A percentile compares a stretch with the other conserved stretches of the same genome.
phyloP scores from a whole-genome alignment of 352 stramenopile species.

The Blastocystis hominis region DNA sequence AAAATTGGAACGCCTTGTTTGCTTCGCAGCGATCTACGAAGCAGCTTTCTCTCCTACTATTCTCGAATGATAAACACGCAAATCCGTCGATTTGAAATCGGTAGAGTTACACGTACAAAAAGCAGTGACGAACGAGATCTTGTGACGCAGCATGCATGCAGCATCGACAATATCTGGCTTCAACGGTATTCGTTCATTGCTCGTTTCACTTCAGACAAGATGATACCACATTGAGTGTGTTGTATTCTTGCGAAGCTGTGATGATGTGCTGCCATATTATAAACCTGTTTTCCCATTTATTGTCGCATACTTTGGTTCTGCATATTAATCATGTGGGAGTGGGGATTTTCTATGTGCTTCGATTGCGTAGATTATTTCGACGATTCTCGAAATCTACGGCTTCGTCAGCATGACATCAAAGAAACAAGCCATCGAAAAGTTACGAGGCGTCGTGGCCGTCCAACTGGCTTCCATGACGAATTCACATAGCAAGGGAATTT shows the following conservation, averaged over 20 bases:
- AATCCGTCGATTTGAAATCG: constrained; percentile 6
- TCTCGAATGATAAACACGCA: not conserved
- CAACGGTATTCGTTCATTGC: not conserved
- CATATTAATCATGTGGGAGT: constrained; percentile 7
- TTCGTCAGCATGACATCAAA: not conserved
- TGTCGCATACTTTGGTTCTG: not conserved
- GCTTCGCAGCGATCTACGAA: not conserved
- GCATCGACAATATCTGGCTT: not conserved
- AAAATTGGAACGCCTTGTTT: not conserved
- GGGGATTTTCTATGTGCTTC: not conserved
- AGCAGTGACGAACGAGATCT: not conserved
- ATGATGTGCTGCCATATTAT: not conserved
- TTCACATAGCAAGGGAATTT: not conserved
- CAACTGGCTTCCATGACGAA: not conserved
- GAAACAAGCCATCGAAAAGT: constrained; percentile 22
- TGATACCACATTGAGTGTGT: not conserved
- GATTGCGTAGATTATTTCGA: not conserved
- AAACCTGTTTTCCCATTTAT: not conserved
- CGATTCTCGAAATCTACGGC: not conserved
- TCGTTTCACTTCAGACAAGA: not conserved
- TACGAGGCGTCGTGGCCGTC: not conserved
- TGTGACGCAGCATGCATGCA: not conserved
- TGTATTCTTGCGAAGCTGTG: constrained; percentile 8
- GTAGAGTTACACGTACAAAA: not conserved
- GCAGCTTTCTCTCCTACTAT: not conserved